Conservation (phyloP, 495 filamentous ascomycete genomes). For the Penicillium turbatum region DNA sequence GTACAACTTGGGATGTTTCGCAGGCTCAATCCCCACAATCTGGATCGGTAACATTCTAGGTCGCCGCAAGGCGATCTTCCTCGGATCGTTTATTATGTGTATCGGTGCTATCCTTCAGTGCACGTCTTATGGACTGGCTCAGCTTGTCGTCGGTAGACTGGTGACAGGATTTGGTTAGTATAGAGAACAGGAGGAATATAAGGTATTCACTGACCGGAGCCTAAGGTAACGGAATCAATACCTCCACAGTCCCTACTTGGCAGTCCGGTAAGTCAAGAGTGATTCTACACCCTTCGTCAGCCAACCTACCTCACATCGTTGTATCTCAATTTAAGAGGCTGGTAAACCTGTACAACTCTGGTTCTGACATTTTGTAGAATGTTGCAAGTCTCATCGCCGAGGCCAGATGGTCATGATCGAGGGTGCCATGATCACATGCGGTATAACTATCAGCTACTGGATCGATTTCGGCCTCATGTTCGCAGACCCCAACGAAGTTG, state of each 20-base stretch:
- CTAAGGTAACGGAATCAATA: slow-evolving; percentile 55
- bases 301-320: background rate
- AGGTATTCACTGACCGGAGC: background rate
- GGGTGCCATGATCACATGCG: slow-evolving; percentile 65
- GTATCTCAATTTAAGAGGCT: no score
- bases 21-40: slow-evolving; percentile 56
- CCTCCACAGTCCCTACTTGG: slow-evolving; percentile 69
- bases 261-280: slow-evolving; percentile 45
- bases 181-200: background rate
- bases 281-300: background rate
- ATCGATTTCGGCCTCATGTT: slow-evolving; percentile 68
- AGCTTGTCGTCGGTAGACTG: slow-evolving; percentile 62
- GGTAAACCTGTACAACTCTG: no score
- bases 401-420: slow-evolving; percentile 80
- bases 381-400: slow-evolving; percentile 65
- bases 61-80: slow-evolving; percentile 52
- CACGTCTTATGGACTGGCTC: slow-evolving; percentile 55
- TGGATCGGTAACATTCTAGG: slow-evolving; percentile 56
- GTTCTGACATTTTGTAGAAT: slow-evolving; percentile 40
- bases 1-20: slow-evolving; percentile 63
- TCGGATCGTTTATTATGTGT: slow-evolving; percentile 56
- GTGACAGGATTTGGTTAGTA: slow-evolving; percentile 54
- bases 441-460: slow-evolving; percentile 73
- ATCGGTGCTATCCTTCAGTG: slow-evolving; percentile 59
- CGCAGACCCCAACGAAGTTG: slow-evolving; percentile 55